Base-by-base conservation (phyloP, 1,284 basidiomycete genomes). In the Tremellales sp. region DNA sequence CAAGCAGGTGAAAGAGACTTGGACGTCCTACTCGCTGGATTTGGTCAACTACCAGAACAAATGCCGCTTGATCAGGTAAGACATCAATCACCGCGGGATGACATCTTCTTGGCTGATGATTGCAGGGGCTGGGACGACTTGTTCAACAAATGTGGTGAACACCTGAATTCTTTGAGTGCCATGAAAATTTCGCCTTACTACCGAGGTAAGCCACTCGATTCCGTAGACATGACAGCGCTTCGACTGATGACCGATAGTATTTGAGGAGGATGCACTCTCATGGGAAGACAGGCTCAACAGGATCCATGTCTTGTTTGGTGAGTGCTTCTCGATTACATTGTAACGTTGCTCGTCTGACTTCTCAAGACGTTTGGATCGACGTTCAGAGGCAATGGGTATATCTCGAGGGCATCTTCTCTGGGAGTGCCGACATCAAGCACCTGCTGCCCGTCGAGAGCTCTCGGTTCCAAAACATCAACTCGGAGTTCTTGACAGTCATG, bases 321-420 rank as follows among this genome's bases (percentile, higher is more conserved):
- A 36, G 33, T 36, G 10, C 15, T 87, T 35, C 22, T 3, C 15
- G 19, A 4, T 26, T 41, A 1, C 15, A 10, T 13, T n/a, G 12
- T 25, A 17, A 27, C 4, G 19, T 41, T 48, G 13, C 37, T 17
- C 11, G 22, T 8, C 58, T 89, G 89, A 98, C 33, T 15, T 7
- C 5, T 13, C 13, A 5, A 36, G 33, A 36, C 72, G 87, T 97
- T 33, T 98, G 96, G 96, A 96, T 97, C 61, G 96, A 98, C 60
- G 96, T 99, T 13, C 97, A 99, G 67, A 84, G 96, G 4, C 96
- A 98, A 77, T 99, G 96, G 96, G 96, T 99, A 1, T 99, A 99
- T 68, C 80, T 99, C 46, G 94, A 98, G 68, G 96, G 96, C 46
- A 97, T 99, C 66, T 99, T 99, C 76, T 90, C 91, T n/a, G 92